Percentiles rank a stretch among this genome's conserved stretches.
These are phyloP conservation scores for Solanum sejunctum DNA, from an alignment of 257 asterid species.

Conservation along the genomic window DNA sequence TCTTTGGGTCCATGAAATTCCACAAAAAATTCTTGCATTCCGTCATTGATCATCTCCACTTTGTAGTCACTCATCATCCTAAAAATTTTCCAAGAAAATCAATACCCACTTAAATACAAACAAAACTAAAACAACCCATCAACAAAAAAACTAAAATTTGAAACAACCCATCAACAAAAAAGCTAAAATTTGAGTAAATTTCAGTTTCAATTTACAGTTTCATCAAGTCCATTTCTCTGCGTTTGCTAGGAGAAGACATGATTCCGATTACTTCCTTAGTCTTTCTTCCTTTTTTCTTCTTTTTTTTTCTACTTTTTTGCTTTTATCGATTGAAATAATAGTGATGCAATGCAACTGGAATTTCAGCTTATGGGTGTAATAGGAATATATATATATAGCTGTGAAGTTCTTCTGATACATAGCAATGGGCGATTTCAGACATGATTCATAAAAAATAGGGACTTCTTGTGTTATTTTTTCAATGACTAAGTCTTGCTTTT, in stretches of 20 bases:
- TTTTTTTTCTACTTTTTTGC: neutral
- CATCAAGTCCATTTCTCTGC: slow-evolving; percentile 94
- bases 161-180: neutral
- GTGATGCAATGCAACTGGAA: neutral
- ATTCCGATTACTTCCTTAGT: neutral
- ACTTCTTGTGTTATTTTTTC: neutral
- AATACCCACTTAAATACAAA: neutral
- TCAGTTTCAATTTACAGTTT: slow-evolving; percentile 43
- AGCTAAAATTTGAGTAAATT: slow-evolving; percentile 1
- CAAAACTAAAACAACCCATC: neutral
- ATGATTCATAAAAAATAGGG: slow-evolving; percentile 14
- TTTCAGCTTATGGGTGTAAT: neutral
- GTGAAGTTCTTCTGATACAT: neutral
- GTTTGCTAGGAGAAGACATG: slow-evolving; percentile 91
- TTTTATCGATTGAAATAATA: neutral
- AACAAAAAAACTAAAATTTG: neutral
- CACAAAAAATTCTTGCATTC: slow-evolving; percentile 76
- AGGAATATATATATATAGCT: neutral
- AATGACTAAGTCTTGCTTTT: neutral
- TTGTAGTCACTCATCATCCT: slow-evolving; percentile 95
- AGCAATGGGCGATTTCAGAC: slow-evolving; percentile 13
- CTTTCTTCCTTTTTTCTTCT: neutral
- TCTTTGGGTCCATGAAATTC: slow-evolving; percentile 89
- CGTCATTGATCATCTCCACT: slow-evolving; percentile 91
- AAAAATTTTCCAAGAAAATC: neutral